phyloP scores from a whole-genome alignment of 805 yeast species.

The Phaffomyces thermotolerans region DNA sequence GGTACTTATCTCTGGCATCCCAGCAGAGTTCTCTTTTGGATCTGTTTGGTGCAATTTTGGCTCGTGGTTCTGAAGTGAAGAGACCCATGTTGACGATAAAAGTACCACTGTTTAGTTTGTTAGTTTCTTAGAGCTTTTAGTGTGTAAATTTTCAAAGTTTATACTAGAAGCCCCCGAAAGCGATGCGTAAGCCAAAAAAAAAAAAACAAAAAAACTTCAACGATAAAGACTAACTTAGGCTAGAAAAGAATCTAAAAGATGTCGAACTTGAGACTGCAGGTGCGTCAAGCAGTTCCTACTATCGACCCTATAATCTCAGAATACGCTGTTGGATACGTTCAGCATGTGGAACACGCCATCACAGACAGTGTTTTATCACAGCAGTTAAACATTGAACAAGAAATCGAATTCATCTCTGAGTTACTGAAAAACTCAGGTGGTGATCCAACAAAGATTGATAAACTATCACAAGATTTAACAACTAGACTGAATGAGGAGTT shows the following conservation, averaged over 20 bases:
- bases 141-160: too few species aligned
- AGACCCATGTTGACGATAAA: constrained; percentile 22
- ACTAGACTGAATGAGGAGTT: constrained; percentile 45
- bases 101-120: too few species aligned
- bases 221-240: not conserved
- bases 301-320: constrained; percentile 82
- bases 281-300: constrained; percentile 80
- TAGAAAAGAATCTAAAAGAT: constrained; percentile 11
- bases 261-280: constrained; percentile 43
- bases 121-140: too few species aligned
- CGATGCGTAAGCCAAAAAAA: too few species aligned
- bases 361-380: constrained; percentile 78
- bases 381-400: constrained; percentile 57
- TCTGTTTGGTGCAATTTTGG: constrained; percentile 49
- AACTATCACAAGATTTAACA: constrained; percentile 39
- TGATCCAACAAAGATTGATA: constrained; percentile 42
- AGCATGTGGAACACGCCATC: constrained; percentile 70
- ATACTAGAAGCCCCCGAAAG: too few species aligned
- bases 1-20: constrained; percentile 79
- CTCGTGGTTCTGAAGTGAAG: constrained; percentile 21
- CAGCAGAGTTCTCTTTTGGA: constrained; percentile 74
- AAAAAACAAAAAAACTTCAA: too few species aligned
- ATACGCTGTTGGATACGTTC: constrained; percentile 87
- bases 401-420: constrained; percentile 58
- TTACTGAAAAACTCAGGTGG: constrained; percentile 84